A percentile compares a stretch with the other conserved stretches of the same genome.
Conservation (phyloP, 2,329 filamentous ascomycete genomes). For the Blastomyces percursus region DNA sequence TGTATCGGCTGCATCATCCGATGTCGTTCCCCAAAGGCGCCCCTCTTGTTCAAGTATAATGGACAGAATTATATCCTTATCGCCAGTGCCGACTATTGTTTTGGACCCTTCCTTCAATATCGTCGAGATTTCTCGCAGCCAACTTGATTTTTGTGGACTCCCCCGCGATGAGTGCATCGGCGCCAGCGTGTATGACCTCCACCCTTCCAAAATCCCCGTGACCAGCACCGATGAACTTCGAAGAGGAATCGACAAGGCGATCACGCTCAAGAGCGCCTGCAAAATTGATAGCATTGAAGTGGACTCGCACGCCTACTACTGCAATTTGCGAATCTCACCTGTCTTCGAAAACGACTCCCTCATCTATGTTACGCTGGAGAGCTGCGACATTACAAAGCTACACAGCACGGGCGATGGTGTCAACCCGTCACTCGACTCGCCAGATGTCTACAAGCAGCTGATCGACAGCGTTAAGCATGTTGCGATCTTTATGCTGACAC, state of each 20-base stretch:
- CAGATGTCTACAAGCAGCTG: conserved; percentile 50
- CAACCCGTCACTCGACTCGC: conserved; percentile 37
- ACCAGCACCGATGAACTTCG: conserved; percentile 28
- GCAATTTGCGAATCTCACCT: conserved; percentile 32
- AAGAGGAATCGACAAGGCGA: conserved; percentile 29
- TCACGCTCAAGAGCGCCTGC: conserved; percentile 26
- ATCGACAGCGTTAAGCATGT: conserved; percentile 52
- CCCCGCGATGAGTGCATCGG: conserved; percentile 28
- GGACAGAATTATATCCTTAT: conserved; percentile 19
- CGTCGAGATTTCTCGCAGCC: conserved; percentile 37
- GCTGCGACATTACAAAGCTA: conserved; percentile 29
- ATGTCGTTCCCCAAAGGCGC: background rate
- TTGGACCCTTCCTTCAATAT: conserved; percentile 28
- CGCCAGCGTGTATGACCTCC: conserved; percentile 31
- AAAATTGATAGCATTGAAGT: conserved; percentile 24
- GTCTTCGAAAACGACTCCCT: conserved; percentile 32
- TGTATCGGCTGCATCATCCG: too few relatives aligned
- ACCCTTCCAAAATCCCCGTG: conserved; percentile 24
- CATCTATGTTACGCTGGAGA: conserved; percentile 35
- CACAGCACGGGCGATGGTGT: conserved; percentile 12
- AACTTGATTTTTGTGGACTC: conserved; percentile 26
- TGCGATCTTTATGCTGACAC: conserved; percentile 52
- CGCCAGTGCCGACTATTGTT: conserved; percentile 30
- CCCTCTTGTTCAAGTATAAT: conserved; percentile 8
- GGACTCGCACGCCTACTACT: conserved; percentile 16